Conservation (phyloP, 371 early-diverging fungal species). For the Zopfochytrium polystomum region DNA sequence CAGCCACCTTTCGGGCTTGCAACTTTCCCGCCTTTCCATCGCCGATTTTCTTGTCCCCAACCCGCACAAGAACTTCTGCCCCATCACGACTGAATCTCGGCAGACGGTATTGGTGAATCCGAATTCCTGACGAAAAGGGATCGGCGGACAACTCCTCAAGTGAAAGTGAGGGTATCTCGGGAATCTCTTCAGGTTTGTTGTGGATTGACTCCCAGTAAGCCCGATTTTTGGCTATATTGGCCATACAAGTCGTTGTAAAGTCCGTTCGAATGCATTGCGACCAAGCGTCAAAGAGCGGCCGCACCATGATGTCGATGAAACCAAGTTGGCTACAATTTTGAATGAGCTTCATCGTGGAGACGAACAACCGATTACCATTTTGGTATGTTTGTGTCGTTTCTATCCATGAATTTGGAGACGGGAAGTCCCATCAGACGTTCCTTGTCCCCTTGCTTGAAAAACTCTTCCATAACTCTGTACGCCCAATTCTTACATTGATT, state of each 20-base stretch:
- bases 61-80: too few species aligned
- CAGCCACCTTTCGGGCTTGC: too few species aligned
- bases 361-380: slow-evolving; percentile 39
- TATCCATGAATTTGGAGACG: slow-evolving; percentile 52
- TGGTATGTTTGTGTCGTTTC: slow-evolving; percentile 44
- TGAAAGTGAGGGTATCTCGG: too few species aligned
- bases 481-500: slow-evolving; percentile 47
- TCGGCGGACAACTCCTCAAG: too few species aligned
- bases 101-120: too few species aligned
- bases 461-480: slow-evolving; percentile 52
- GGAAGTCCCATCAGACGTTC: slow-evolving; percentile 51
- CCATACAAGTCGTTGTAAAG: slow-evolving; percentile 37
- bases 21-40: too few species aligned
- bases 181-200: slow-evolving; percentile 22
- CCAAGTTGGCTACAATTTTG: slow-evolving; percentile 44
- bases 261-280: slow-evolving; percentile 40
- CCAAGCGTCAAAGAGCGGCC: slow-evolving; percentile 52
- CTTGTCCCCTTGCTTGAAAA: slow-evolving; percentile 58
- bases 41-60: too few species aligned
- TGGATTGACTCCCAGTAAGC: slow-evolving; percentile 33
- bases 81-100: too few species aligned
- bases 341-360: not conserved
- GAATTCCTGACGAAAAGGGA: too few species aligned
- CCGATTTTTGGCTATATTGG: slow-evolving; percentile 41
- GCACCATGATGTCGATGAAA: slow-evolving; percentile 53